Base-by-base conservation (phyloP, 257 asterid species). In the Fraxinus americana region DNA sequence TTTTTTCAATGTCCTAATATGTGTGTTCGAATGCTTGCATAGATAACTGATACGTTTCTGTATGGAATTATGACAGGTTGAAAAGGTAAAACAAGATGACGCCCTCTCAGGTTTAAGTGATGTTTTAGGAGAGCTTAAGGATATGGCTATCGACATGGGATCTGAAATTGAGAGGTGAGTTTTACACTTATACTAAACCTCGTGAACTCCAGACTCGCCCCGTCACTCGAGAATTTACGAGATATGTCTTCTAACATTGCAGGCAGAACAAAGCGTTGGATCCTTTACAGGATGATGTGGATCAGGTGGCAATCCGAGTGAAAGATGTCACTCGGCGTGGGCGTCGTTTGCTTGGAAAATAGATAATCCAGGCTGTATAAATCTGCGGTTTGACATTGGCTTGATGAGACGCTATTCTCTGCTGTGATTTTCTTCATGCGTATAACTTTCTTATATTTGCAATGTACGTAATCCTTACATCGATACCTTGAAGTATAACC, bases 71-170 rank as follows among this genome's bases (percentile, higher is more conserved):
- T 67, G 78, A 79, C 89, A 92, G 96, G 92, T 88, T 7, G 96
- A 92, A 80, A 87, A 90, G 78, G 77, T 76, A 71, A 92, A 91
- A 81, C 94, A 92, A 87, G 96, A 92, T 57, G 94, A 92, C 23
- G 89, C 87, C 67, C 82, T 92, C 57, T 74, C 84, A 12, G 97
- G 88, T 82, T 82, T 92, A 48, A 92, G 97, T 76, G 81, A 85
- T 70, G 77, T 92, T 14, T 75, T 92, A 88, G 93, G 91, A 45
- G 97, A 92, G 77, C 87, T 92, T 50, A 92, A 91, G 90, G 84
- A 85, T 34, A 92, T 92, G 97, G 96, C 96, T 74, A 32, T 91
- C 39, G 94, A 89, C 83, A 92, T 92, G 97, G 96, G 96, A 5
- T 88, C 87, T 74, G 97, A 91, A 89, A 89, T 92, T 17, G 94